Conservation (phyloP, 371 early-diverging fungal genomes). For the Mortierella sp. region DNA sequence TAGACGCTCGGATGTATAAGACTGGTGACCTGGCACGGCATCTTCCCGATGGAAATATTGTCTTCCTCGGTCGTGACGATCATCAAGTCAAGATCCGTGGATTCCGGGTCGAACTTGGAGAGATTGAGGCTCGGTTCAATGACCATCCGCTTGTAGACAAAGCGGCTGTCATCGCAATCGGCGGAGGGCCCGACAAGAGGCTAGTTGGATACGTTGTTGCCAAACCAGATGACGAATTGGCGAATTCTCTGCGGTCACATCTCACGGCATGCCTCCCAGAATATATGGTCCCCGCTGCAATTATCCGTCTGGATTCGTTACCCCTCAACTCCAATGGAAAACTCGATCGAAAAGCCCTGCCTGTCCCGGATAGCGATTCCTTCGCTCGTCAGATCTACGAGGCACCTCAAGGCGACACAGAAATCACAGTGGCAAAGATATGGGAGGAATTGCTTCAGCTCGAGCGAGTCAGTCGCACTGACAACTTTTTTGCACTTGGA, state of each 20-base stretch:
- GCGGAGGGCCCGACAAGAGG: slow-evolving; percentile 5
- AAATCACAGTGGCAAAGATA: slow-evolving; percentile 7
- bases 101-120: slow-evolving; percentile 58
- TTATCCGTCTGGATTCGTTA: slow-evolving; percentile 12
- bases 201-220: slow-evolving; percentile 21
- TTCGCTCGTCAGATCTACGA: slow-evolving; percentile 10
- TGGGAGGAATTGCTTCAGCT: slow-evolving; percentile 9
- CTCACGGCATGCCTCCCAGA: slow-evolving; percentile 14
- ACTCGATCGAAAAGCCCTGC: slow-evolving; percentile 23
- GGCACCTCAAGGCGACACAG: slow-evolving; percentile 12
- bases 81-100: slow-evolving; percentile 58
- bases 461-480: slow-evolving; percentile 15
- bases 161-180: slow-evolving; percentile 8
- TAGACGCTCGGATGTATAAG: slow-evolving; percentile 40
- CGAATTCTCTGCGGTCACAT: not conserved
- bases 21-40: slow-evolving; percentile 55
- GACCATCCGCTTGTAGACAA: slow-evolving; percentile 11
- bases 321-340: slow-evolving; percentile 21
- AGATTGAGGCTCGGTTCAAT: slow-evolving; percentile 29
- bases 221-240: not conserved
- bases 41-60: slow-evolving; percentile 48
- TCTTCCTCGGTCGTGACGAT: slow-evolving; percentile 39
- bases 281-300: slow-evolving; percentile 33
- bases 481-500: slow-evolving; percentile 30
- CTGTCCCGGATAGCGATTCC: not conserved